These are phyloP conservation scores for Astraeus odoratus DNA, from an alignment of 768 basidiomycete genomes.

Conservation along the genomic window DNA sequence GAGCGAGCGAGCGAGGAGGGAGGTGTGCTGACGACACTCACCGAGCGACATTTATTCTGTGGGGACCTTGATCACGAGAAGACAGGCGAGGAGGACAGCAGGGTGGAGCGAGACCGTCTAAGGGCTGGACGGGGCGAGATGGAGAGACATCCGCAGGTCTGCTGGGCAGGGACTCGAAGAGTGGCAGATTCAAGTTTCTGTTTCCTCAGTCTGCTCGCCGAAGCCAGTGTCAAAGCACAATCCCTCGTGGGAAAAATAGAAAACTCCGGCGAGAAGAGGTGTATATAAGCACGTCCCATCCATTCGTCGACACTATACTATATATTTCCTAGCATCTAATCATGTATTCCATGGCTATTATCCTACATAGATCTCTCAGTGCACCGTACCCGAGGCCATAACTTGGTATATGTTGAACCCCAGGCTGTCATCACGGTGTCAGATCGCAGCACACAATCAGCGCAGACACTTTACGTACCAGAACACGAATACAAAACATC, in stretches of 20 bases:
- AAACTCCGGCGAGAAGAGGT: no score
- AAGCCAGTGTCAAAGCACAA: no score
- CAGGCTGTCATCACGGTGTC: slow-evolving; percentile 38
- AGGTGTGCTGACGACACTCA: slow-evolving; percentile 4
- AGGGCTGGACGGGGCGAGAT: slow-evolving; percentile 1
- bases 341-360: not conserved
- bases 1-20: slow-evolving; percentile 1
- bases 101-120: slow-evolving; percentile 9
- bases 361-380: not conserved
- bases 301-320: not conserved
- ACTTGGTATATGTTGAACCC: slow-evolving; percentile 75
- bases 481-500: slow-evolving; percentile 73
- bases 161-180: not conserved
- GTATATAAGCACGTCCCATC: no score
- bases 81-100: not conserved
- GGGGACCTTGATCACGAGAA: no score
- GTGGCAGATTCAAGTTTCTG: slow-evolving; percentile 22
- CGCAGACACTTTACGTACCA: slow-evolving; percentile 53
- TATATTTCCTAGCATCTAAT: no score
- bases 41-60: slow-evolving; percentile 9
- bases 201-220: no score
- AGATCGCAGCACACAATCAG: slow-evolving; percentile 7
- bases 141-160: slow-evolving; percentile 4
- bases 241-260: slow-evolving; percentile 32
- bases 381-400: slow-evolving; percentile 12